phyloP scores from a whole-genome alignment of 139 green algal species.

The Limnomonas spitsbergensis region DNA sequence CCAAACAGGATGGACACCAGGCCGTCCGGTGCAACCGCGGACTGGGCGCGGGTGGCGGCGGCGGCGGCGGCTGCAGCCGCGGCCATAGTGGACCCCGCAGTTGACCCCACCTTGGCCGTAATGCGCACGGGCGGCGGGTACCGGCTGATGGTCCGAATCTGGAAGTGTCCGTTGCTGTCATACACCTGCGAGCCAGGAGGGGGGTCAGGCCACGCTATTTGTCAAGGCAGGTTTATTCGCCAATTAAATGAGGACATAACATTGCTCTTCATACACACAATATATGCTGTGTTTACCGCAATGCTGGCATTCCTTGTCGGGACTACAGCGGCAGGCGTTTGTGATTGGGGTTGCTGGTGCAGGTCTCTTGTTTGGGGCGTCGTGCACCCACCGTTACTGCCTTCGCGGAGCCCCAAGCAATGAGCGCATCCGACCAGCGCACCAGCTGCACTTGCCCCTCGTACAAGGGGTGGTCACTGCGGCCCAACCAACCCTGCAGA shows the following conservation, averaged over 20 bases:
- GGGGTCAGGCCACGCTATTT: not conserved
- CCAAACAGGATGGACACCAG: slow-evolving; percentile 48
- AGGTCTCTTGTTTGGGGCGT: too few relatives aligned
- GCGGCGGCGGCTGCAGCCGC: slow-evolving; percentile 16
- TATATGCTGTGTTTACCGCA: too few relatives aligned
- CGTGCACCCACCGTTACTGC: slow-evolving; percentile 61
- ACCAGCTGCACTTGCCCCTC: slow-evolving; percentile 64
- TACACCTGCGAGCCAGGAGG: slow-evolving; percentile 61
- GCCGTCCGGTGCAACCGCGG: not conserved
- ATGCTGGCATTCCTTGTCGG: too few relatives aligned
- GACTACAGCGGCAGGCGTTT: too few relatives aligned
- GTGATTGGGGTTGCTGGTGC: too few relatives aligned
- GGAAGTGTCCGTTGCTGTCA: slow-evolving; percentile 56
- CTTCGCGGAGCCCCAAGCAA: slow-evolving; percentile 85
- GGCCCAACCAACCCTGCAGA: slow-evolving; percentile 82
- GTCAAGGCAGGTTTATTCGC: not conserved
- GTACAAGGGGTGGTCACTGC: slow-evolving; percentile 70
- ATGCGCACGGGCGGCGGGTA: not conserved
- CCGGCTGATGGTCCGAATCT: slow-evolving; percentile 47
- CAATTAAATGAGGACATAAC: too few relatives aligned
- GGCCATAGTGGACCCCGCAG: not conserved
- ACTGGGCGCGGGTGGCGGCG: not conserved
- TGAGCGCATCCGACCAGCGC: slow-evolving; percentile 66
- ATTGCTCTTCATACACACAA: too few relatives aligned
- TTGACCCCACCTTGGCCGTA: not conserved